Evolutionary conservation across 495 filamentous ascomycete genomes (phyloP).

Genomic region (Penicillium psychrofluorescens): DNA sequence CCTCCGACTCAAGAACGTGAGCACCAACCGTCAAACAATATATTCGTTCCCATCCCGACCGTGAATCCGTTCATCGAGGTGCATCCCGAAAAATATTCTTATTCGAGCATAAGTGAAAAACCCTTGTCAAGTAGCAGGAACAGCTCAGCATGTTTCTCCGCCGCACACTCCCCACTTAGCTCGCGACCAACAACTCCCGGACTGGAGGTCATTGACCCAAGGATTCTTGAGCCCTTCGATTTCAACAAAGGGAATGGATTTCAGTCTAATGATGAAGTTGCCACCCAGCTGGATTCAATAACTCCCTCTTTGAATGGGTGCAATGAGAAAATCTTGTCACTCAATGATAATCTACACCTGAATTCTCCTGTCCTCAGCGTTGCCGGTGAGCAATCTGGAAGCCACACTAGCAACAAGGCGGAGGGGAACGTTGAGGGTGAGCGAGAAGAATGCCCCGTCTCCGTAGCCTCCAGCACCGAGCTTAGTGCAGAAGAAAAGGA

Average conservation of each 20-base stretch:
- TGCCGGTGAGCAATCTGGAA: neutral
- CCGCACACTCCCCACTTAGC: conserved; percentile 3
- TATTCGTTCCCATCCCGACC: conserved; percentile 2
- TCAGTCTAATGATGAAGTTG: conserved; percentile 2
- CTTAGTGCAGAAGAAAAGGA: neutral
- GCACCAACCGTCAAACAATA: conserved; percentile 2
- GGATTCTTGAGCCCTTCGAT: conserved; percentile 3
- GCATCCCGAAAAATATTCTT: conserved; percentile 5
- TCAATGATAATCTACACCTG: neutral
- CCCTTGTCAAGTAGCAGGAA: conserved; percentile 6
- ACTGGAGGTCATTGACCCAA: conserved; percentile 10
- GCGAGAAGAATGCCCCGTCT: neutral
- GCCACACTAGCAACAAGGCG: neutral
- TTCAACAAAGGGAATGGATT: neutral
- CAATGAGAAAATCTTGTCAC: too few relatives aligned
- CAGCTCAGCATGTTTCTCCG: conserved; percentile 8
- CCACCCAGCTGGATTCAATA: neutral
- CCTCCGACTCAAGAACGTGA: conserved; percentile 5
- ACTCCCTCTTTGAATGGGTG: conserved; percentile 1
- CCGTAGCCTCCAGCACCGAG: neutral
- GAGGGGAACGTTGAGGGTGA: neutral
- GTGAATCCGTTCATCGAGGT: conserved; percentile 3
- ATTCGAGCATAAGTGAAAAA: neutral
- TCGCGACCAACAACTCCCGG: conserved; percentile 8
- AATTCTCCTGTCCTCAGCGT: neutral